Evolutionary conservation across 1,284 basidiomycete genomes (phyloP).

Genomic region (Mrakiaceae sp.): DNA sequence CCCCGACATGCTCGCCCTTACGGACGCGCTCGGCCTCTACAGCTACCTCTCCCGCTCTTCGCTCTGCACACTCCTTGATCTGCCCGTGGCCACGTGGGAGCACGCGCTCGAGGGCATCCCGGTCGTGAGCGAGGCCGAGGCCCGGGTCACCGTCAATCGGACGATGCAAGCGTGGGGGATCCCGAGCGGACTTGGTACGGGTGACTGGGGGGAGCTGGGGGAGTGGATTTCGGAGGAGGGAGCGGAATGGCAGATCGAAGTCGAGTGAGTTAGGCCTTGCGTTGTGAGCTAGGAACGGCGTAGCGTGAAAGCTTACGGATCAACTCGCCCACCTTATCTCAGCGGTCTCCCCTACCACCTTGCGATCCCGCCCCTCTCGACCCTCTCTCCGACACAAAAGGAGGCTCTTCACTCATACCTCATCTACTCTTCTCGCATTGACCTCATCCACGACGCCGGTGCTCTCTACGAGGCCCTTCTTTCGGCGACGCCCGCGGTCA

Average conservation of each 20-base stretch:
- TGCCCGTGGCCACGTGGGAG: not conserved
- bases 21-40: conserved; percentile 7
- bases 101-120: not conserved
- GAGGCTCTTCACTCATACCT: conserved; percentile 10
- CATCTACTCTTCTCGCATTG: conserved; percentile 2
- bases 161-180: conserved; percentile 1
- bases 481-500: not conserved
- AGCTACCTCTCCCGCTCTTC: not conserved
- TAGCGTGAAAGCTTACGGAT: not conserved
- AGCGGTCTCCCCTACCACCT: conserved; percentile 10
- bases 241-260: not conserved
- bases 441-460: not conserved
- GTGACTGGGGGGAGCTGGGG: not conserved
- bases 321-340: not conserved
- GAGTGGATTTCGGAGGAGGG: conserved; percentile 8
- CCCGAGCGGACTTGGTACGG: not conserved
- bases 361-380: not conserved
- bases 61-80: conserved; percentile 1
- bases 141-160: not conserved
- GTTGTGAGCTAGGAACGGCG: not conserved
- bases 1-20: not conserved
- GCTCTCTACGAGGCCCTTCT: not conserved
- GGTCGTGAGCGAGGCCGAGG: not conserved
- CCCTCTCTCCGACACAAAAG: not conserved
- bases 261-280: conserved; percentile 5